phyloP scores from a whole-genome alignment of 345 rosid species.

The Lepidium africanum region DNA sequence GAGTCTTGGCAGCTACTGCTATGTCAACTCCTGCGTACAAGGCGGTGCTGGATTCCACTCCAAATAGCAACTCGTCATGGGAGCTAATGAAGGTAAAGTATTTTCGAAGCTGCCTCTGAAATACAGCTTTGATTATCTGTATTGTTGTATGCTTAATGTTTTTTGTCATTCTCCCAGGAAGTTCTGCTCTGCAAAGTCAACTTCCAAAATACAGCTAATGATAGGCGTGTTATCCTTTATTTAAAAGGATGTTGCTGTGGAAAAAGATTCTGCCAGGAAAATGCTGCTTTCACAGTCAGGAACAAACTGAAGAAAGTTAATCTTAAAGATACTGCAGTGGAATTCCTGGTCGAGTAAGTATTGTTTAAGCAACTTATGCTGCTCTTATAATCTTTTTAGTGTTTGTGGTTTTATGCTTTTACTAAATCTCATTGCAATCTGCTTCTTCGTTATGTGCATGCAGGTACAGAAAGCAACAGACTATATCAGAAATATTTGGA shows the following conservation, averaged over 20 bases:
- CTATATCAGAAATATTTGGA: conserved; percentile 36
- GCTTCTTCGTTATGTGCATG: conserved; percentile 7
- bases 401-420: background rate
- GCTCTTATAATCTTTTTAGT: background rate
- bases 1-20: conserved; percentile 95
- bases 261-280: conserved; percentile 68
- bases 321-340: conserved; percentile 59
- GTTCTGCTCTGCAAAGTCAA: conserved; percentile 70
- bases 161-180: conserved; percentile 49
- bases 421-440: background rate
- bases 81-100: conserved; percentile 84
- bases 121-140: background rate
- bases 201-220: conserved; percentile 61
- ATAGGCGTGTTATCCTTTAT: conserved; percentile 68
- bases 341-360: conserved; percentile 76
- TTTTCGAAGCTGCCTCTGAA: background rate
- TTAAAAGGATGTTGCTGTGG: conserved; percentile 72
- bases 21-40: conserved; percentile 98
- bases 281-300: conserved; percentile 58
- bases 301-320: conserved; percentile 71
- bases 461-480: conserved; percentile 54
- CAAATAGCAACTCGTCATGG: conserved; percentile 91
- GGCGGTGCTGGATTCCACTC: conserved; percentile 93
- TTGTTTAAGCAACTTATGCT: background rate
- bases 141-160: background rate